phyloP scores from a whole-genome alignment of 2,329 filamentous ascomycete genomes.

The Hymenoscyphus occultus region DNA sequence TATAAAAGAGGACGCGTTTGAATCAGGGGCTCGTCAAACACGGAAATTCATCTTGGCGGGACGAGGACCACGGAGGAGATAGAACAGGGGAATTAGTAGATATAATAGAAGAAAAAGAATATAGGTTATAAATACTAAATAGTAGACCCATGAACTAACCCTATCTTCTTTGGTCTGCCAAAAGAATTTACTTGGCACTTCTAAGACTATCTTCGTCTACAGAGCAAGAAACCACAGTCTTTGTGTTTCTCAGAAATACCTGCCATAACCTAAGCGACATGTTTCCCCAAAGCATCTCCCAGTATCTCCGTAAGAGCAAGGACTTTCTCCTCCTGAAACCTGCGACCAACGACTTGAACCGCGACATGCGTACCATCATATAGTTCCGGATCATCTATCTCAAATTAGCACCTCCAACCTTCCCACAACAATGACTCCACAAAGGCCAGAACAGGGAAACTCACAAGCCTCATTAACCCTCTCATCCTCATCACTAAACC shows the following conservation, averaged over 20 bases:
- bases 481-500: conserved; percentile 43
- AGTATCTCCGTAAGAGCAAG: conserved; percentile 39
- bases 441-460: conserved; percentile 36
- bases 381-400: conserved; percentile 42
- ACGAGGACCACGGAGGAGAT: too few species aligned
- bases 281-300: conserved; percentile 28
- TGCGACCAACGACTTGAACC: conserved; percentile 51
- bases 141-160: too few species aligned
- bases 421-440: conserved; percentile 40
- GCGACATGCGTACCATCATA: conserved; percentile 48
- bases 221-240: too few species aligned
- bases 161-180: too few species aligned
- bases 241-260: not conserved
- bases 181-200: too few species aligned
- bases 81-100: too few species aligned
- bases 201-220: too few species aligned
- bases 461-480: conserved; percentile 48
- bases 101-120: too few species aligned
- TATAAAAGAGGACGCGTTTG: too few species aligned
- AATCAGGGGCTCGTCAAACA: too few species aligned
- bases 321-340: conserved; percentile 54
- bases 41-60: too few species aligned
- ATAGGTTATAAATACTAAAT: too few species aligned
- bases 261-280: conserved; percentile 15
- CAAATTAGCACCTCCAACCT: conserved; percentile 44